Conservation (phyloP, 2,329 filamentous ascomycete species). For the Botrytis pseudocinerea region DNA sequence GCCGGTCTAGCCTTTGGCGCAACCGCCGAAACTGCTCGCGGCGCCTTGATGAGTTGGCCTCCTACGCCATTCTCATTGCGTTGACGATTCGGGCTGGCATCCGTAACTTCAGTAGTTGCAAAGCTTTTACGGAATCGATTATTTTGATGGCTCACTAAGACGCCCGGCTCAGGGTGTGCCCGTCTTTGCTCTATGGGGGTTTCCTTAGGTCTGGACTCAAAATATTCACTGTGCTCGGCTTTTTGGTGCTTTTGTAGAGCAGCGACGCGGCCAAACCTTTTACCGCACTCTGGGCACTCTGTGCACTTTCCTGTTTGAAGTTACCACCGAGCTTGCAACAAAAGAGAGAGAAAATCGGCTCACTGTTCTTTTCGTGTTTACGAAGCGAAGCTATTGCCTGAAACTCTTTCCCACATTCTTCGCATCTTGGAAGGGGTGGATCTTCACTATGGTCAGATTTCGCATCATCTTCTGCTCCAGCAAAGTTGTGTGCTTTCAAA, state of each 20-base stretch:
- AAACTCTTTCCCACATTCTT: slow-evolving; percentile 7
- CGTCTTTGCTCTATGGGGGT: not conserved
- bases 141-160: not conserved
- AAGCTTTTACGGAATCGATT: too few species aligned
- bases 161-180: not conserved
- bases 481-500: not conserved
- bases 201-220: not conserved
- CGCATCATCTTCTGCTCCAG: not conserved
- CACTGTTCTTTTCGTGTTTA: slow-evolving; percentile 6
- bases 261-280: not conserved
- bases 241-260: not conserved
- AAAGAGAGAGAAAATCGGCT: not conserved
- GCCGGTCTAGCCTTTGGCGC: not conserved
- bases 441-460: not conserved
- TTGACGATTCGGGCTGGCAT: not conserved
- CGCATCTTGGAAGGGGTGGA: not conserved
- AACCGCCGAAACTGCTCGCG: not conserved
- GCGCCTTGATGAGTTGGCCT: not conserved
- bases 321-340: not conserved
- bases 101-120: not conserved
- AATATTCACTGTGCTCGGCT: slow-evolving; percentile 7
- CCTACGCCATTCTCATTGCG: not conserved
- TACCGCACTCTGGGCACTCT: slow-evolving; percentile 8
- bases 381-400: not conserved
- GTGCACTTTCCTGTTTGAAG: not conserved